These are phyloP conservation scores for Aspergillus versicolor DNA, from an alignment of 2,329 filamentous ascomycete genomes.

Conservation along the genomic window DNA sequence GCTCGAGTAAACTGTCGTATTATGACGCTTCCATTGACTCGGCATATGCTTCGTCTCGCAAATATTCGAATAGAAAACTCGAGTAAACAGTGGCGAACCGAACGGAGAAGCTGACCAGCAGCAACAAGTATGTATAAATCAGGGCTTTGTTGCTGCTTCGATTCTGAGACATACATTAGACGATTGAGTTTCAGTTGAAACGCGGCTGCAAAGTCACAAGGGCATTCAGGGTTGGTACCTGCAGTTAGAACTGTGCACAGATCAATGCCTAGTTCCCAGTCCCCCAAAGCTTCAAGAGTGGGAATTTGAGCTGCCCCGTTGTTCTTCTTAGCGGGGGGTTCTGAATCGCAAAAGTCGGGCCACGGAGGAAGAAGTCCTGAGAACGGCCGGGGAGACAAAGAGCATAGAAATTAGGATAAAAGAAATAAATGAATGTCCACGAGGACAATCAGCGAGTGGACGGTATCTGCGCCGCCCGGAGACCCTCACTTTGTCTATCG, in stretches of 20 bases:
- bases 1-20: neutral
- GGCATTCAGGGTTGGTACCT: constrained; percentile 7
- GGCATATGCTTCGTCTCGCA: constrained; percentile 2
- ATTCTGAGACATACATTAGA: constrained; percentile 7
- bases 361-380: neutral
- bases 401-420: constrained; percentile 1
- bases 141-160: constrained; percentile 5
- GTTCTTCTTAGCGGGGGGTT: constrained; percentile 6
- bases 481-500: constrained; percentile 9
- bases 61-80: neutral
- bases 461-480: constrained; percentile 4
- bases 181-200: constrained; percentile 1
- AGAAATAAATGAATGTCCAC: constrained; percentile 4
- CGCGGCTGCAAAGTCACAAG: constrained; percentile 3
- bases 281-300: neutral
- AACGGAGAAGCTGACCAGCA: constrained; percentile 6
- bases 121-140: constrained; percentile 2
- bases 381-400: neutral
- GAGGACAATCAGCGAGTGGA: neutral
- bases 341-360: constrained; percentile 6
- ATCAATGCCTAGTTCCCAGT: neutral
- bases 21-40: constrained; percentile 12
- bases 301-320: neutral
- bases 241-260: constrained; percentile 1
- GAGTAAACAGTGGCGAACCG: neutral